These are phyloP conservation scores for Gardenia jasminoides DNA, from an alignment of 257 asterid species.

Conservation along the genomic window DNA sequence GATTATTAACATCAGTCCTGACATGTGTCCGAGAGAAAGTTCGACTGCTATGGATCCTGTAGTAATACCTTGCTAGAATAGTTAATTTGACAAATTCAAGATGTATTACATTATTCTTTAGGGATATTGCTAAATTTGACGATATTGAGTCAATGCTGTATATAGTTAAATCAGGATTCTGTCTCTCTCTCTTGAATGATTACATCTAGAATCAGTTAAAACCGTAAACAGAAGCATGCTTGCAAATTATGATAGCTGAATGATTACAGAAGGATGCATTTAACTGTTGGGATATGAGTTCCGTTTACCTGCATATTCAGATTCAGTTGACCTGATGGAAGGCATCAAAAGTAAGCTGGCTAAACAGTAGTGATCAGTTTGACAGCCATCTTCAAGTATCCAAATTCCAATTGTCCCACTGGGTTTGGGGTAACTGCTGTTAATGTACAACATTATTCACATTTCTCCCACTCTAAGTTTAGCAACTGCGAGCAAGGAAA, in stretches of 20 bases:
- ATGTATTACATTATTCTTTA: constrained; percentile 2
- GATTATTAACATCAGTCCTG: constrained; percentile 57
- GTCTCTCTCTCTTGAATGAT: neutral
- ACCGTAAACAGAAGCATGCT: neutral
- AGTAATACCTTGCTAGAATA: constrained; percentile 50
- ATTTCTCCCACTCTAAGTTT: neutral
- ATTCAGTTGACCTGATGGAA: too few relatives aligned
- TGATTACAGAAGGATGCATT: neutral
- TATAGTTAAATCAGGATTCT: neutral
- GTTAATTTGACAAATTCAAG: neutral
- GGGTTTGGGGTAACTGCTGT: neutral
- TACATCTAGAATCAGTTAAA: neutral
- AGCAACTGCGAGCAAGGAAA: neutral
- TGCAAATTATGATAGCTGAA: neutral
- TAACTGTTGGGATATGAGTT: too few relatives aligned
- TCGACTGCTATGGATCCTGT: constrained; percentile 72
- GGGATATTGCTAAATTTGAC: neutral
- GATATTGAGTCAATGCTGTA: neutral
- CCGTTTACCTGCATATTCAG: neutral
- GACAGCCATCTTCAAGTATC: constrained; percentile 7
- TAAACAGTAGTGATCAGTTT: neutral
- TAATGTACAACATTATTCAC: constrained; percentile 4
- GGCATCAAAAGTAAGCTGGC: neutral
- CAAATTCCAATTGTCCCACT: constrained; percentile 1
- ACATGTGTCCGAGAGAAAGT: constrained; percentile 66